Evolutionary conservation across 1,284 basidiomycete species (phyloP).

Genomic region (Ganoderma leucocontextum): DNA sequence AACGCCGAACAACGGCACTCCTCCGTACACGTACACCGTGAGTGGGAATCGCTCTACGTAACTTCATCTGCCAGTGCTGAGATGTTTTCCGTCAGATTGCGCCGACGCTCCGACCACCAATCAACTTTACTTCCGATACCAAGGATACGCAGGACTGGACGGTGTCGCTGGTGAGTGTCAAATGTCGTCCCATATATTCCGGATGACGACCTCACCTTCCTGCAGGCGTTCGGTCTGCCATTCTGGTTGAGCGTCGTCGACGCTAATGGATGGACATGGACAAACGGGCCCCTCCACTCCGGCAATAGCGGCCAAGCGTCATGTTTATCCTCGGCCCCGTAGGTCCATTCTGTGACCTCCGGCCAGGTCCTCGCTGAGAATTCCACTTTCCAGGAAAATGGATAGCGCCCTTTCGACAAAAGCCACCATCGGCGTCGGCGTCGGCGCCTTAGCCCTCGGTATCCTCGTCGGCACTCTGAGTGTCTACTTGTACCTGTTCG

Average conservation of each 20-base stretch:
- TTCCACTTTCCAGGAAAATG: not conserved
- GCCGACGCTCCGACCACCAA: conserved; percentile 66
- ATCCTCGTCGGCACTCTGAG: conserved; percentile 46
- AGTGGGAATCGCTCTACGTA: conserved; percentile 9
- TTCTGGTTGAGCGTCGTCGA: conserved; percentile 67
- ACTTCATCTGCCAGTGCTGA: not conserved
- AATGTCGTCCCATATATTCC: not conserved
- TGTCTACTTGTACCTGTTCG: conserved; percentile 38
- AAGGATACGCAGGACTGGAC: conserved; percentile 62
- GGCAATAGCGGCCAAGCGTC: conserved; percentile 48
- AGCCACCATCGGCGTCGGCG: conserved; percentile 49
- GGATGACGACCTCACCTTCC: not conserved
- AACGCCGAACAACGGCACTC: conserved; percentile 62
- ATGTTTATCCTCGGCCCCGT: conserved; percentile 38
- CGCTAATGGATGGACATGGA: conserved; percentile 57
- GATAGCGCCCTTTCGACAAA: conserved; percentile 28
- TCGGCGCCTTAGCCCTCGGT: conserved; percentile 55
- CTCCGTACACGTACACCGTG: conserved; percentile 66
- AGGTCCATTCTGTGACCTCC: not conserved
- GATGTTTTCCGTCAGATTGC: conserved; percentile 50
- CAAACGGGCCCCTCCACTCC: conserved; percentile 63
- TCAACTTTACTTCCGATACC: conserved; percentile 57
- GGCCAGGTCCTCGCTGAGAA: not conserved
- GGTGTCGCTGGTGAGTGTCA: conserved; percentile 51
- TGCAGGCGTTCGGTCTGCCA: conserved; percentile 56